phyloP scores from a whole-genome alignment of 129 eudicot species.

The Chrysanthemum lavandulifolium region DNA sequence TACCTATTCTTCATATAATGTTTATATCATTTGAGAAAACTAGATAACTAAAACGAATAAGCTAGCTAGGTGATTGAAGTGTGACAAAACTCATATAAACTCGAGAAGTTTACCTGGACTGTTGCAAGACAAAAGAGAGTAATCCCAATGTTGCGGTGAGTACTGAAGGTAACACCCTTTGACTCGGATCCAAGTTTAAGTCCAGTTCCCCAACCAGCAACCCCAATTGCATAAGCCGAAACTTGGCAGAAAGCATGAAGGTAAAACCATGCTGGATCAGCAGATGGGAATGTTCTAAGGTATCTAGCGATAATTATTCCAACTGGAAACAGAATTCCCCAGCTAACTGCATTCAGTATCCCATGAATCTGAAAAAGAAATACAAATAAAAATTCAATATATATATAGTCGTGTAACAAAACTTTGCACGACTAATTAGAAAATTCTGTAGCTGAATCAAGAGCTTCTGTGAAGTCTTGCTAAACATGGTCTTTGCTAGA shows the following conservation, averaged over 20 bases:
- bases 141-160: slow-evolving; percentile 75
- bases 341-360: slow-evolving; percentile 79
- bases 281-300: slow-evolving; percentile 56
- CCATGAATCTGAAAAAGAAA: slow-evolving; percentile 73
- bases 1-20: neutral
- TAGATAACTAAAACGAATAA: neutral
- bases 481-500: too few species aligned
- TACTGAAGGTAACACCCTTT: slow-evolving; percentile 44
- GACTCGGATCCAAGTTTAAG: slow-evolving; percentile 82
- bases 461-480: neutral
- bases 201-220: slow-evolving; percentile 97
- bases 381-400: neutral
- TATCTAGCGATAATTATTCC: slow-evolving; percentile 77
- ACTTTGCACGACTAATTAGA: too few species aligned
- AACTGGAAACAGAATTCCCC: slow-evolving; percentile 74
- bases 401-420: too few species aligned
- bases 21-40: neutral
- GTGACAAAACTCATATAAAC: neutral
- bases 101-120: slow-evolving; percentile 58
- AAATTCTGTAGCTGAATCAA: slow-evolving; percentile 10
- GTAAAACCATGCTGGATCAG: slow-evolving; percentile 93
- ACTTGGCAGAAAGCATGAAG: slow-evolving; percentile 73
- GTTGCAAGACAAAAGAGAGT: slow-evolving; percentile 81
- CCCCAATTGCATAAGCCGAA: slow-evolving; percentile 81
- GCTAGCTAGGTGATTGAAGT: neutral